These are phyloP conservation scores for Puccinia coronata DNA, from an alignment of 1,284 basidiomycete genomes.

Conservation along the genomic window DNA sequence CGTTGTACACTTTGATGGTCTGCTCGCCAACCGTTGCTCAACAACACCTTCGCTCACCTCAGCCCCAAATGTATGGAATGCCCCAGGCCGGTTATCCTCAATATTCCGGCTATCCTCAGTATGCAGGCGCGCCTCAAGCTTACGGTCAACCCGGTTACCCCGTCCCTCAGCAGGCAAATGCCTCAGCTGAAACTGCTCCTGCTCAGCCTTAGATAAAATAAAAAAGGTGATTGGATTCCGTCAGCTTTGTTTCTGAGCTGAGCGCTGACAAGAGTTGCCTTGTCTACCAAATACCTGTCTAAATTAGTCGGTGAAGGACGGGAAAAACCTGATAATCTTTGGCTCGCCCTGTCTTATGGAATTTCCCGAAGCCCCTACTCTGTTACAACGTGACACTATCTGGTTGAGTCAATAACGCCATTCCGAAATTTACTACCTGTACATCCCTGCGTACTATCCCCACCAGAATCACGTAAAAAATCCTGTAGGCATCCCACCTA, in stretches of 20 bases:
- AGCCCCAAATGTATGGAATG: constrained; percentile 50
- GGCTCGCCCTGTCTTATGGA: no score
- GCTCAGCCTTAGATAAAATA: constrained; percentile 30
- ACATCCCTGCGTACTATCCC: no score
- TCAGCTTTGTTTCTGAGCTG: no score
- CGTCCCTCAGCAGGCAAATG: constrained; percentile 34
- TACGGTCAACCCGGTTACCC: constrained; percentile 47
- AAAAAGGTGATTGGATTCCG: neutral
- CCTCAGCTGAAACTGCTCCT: constrained; percentile 24
- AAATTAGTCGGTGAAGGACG: no score
- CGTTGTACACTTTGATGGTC: neutral
- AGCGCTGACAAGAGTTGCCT: no score
- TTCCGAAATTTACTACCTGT: neutral
- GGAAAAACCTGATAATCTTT: no score
- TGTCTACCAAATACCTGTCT: no score
- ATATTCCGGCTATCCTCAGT: constrained; percentile 48
- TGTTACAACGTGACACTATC: neutral
- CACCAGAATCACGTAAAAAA: no score
- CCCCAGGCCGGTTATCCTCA: constrained; percentile 45
- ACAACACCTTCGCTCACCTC: neutral
- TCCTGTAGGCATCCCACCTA: no score
- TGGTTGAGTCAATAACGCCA: neutral
- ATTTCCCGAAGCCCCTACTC: no score
- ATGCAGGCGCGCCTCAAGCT: constrained; percentile 29
- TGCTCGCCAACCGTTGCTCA: neutral